Evolutionary conservation across 768 basidiomycete species (phyloP).

Genomic region (Neoboletus brunneissimus): DNA sequence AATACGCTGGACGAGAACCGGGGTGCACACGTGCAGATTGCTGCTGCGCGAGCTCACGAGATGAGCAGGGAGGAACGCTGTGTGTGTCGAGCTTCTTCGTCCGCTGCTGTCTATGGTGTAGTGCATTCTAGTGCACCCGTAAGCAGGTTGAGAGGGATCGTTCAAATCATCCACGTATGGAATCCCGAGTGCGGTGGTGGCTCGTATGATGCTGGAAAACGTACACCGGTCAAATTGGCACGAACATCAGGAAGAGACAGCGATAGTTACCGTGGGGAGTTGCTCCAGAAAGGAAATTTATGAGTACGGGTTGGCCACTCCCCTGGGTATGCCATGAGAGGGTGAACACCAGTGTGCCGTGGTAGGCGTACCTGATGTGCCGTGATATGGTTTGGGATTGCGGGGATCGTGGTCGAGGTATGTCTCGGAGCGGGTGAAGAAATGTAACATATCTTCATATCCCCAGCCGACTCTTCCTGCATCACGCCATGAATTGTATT

Average conservation of each 20-base stretch:
- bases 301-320: background rate
- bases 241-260: background rate
- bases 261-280: background rate
- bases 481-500: background rate
- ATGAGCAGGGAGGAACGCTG: background rate
- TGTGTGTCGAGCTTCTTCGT: background rate
- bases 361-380: background rate
- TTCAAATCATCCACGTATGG: background rate
- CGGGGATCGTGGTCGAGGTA: background rate
- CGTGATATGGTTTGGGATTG: background rate
- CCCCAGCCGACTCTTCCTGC: background rate
- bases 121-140: background rate
- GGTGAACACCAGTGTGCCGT: background rate
- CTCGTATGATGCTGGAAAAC: background rate
- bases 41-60: background rate
- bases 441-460: background rate
- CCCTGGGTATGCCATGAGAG: background rate
- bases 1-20: background rate
- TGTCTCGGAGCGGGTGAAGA: background rate
- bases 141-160: background rate
- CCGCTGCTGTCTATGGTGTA: background rate
- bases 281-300: background rate
- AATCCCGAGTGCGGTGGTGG: background rate
- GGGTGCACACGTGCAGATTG: background rate
- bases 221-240: background rate